Base-by-base conservation (phyloP, 495 filamentous ascomycete species). In the Clavariopsis aquatica region DNA sequence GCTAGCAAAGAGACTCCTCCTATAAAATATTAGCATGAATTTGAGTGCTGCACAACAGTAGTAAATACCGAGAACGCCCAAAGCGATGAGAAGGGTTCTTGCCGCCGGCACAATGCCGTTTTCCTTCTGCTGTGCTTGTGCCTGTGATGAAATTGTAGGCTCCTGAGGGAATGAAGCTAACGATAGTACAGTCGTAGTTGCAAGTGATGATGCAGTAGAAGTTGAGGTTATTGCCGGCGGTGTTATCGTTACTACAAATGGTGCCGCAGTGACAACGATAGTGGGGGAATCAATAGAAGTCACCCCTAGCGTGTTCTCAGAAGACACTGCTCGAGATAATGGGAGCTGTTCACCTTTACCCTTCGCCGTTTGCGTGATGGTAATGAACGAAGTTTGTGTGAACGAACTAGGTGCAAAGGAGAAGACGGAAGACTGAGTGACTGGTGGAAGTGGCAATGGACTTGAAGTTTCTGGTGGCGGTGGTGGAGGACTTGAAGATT, bases 351-450 rank as follows among this genome's bases (percentile, higher is more conserved):
- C 59, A 1, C 31, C 46, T 29, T 62, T 62, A 9, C 31, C 47
- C n/a, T 52, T 52, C 19, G 59, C 49, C 28, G 59, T 22, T 45
- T 62, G 59, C 1, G 59, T 62, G 5, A 62, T 62, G 10, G 49
- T 62, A 34, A 62, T 62, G 20, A 62, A 62, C 24, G 59, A 62
- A 13, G 49, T 52, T 17, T 43, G 38, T 7, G n/a, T 43, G 28
- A 22, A 36, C 19, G 59, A 43, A n/a, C 7, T 29, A 1, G 23
- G 17, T 13, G 8, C 4, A 49, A 59, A 59, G 15, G 41, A 49
- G 43, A 59, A 49, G 15, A 59, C 43, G 4, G 54, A 57, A n/a
- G 54, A 49, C 15, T 5, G 17, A n/a, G 8, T 43, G 6, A 2
- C 31, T 1, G 8, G 47, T 22, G 47, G 22, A 8, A 22, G 20